Conservation (phyloP, 345 rosid species). For the Jatropha curcas region DNA sequence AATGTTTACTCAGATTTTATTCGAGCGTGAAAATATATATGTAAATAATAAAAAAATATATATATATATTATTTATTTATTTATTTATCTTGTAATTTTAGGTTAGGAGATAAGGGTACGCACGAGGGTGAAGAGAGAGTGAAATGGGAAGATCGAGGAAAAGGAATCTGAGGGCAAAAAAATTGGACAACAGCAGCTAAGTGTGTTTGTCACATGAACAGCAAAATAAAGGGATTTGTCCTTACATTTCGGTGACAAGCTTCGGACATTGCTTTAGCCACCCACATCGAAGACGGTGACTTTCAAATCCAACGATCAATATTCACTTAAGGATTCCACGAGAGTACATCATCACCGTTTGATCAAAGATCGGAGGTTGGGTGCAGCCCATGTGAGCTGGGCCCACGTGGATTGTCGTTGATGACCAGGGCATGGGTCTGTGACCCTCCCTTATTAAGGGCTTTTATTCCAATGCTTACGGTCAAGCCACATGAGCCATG, state of each 20-base stretch:
- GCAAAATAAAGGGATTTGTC: conserved; percentile 38
- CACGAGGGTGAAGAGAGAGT: conserved; percentile 3
- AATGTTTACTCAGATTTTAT: no score
- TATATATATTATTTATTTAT: neutral
- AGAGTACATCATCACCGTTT: conserved; percentile 22
- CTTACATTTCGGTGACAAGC: conserved; percentile 37
- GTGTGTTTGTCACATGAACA: conserved; percentile 36
- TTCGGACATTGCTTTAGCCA: conserved; percentile 44
- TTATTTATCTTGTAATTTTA: neutral
- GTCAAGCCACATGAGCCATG: no score
- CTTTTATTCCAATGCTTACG: neutral
- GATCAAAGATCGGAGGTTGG: conserved; percentile 15
- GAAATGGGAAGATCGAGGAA: neutral
- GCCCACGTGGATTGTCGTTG: conserved; percentile 43
- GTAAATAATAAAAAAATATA: neutral
- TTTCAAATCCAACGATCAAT: conserved; percentile 24
- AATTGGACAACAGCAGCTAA: conserved; percentile 30
- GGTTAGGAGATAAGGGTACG: neutral
- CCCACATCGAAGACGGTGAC: conserved; percentile 30
- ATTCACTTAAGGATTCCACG: neutral
- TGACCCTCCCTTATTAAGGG: neutral
- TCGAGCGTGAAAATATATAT: no score
- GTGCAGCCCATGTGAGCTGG: conserved; percentile 36
- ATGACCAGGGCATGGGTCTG: conserved; percentile 25
- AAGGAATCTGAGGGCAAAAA: conserved; percentile 13